Evolutionary conservation across 768 basidiomycete species (phyloP), one percentile per base, ranked within the genome.

Genomic region (Pleurotus djamor): DNA sequence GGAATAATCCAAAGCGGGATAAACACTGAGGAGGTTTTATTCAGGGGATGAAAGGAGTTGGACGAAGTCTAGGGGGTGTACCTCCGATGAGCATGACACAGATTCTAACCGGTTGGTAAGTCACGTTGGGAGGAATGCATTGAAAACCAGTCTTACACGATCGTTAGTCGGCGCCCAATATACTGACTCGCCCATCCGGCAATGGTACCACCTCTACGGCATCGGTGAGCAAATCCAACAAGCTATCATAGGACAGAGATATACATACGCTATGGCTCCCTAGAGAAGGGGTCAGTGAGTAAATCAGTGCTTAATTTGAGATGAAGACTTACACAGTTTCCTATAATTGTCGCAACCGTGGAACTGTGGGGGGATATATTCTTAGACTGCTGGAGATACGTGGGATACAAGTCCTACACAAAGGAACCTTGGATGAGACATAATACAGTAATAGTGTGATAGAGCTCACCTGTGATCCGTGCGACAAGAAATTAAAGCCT

Each of bases 1-100:
- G 94, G 94, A 5, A 96, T 65, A 64, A 94, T 91, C 94, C 94
- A 96, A 1, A 95, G 77, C 0, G 89, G 89, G 64, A 91, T 89
- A 73, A 79, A 80, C 1, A 71, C 79, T 79, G 44, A 81, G 83
- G 16, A 35, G 52, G 16, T 21, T 49, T 34, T 13, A 59, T 50
- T 36, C 17, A 32, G 44, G 36, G 13, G 21, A n/a, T 52, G 45
- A 16, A 8, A 35, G 2, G 28, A 34, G 14, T 7, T 28, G 43
- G 13, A 12, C 37, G 4, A 28, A 28, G 21, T 28, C 21, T 28
- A 28, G 28, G 14, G 4, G 37, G 63, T 72, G 17, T 55, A 76
- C 80, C 77, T 67, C 79, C 87, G 48, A 87, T 73, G 38, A 84
- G 67, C n/a, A 81, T 61, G 34, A 86, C 80, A 67, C 81, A 86